A percentile compares a stretch with the other conserved stretches of the same genome.
phyloP scores from a whole-genome alignment of 148 eudicot genomes.

The Nepenthes mirabilis region DNA sequence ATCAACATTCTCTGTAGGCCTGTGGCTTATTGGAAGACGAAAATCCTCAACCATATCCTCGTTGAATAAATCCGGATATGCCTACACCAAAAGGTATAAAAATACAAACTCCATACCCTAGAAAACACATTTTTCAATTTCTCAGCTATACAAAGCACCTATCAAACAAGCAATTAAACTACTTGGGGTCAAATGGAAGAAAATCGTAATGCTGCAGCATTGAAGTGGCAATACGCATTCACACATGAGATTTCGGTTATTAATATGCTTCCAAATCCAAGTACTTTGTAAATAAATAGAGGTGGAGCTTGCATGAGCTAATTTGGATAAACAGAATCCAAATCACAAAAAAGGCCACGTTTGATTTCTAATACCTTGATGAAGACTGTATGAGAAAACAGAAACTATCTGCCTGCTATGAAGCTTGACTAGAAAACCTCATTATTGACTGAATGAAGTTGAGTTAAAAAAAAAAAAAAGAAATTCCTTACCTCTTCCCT shows the following conservation, averaged over 20 bases:
- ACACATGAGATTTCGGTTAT: background rate
- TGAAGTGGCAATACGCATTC: background rate
- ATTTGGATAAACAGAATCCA: background rate
- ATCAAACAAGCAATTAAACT: no score
- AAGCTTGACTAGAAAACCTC: background rate
- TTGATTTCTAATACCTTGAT: background rate
- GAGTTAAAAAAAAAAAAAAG: background rate
- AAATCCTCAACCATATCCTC: slow-evolving; percentile 69
- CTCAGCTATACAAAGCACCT: no score
- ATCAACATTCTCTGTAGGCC: slow-evolving; percentile 80
- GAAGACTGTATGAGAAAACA: no score
- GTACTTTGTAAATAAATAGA: background rate
- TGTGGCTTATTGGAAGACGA: slow-evolving; percentile 64
- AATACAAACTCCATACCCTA: no score
- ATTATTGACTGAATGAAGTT: background rate
- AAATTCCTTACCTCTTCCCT: slow-evolving; percentile 29
- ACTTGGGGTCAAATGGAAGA: no score
- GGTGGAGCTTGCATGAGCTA: background rate
- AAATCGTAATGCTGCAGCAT: no score
- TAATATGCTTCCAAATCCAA: background rate
- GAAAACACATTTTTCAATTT: no score
- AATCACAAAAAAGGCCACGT: background rate
- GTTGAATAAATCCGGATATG: slow-evolving; percentile 29
- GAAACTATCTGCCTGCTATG: background rate
- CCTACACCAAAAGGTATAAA: slow-evolving; percentile 15